Conservation (phyloP, 495 filamentous ascomycete genomes). For the Penicillium turbatum region DNA sequence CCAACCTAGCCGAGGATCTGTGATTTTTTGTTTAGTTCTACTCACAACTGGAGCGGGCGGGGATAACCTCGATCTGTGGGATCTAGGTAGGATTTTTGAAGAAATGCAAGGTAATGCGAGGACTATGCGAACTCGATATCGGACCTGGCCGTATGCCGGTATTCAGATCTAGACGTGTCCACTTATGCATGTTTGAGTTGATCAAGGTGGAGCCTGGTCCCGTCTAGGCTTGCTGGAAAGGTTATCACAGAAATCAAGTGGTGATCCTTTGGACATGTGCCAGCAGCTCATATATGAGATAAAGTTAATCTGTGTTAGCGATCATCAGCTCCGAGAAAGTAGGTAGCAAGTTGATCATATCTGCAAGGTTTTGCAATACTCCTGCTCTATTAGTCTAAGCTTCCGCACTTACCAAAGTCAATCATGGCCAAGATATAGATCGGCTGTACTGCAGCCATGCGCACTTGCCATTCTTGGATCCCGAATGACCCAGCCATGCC, state of each 20-base stretch:
- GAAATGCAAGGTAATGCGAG: background rate
- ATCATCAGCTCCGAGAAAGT: background rate
- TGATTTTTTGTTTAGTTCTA: too few relatives aligned
- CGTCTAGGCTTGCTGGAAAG: too few relatives aligned
- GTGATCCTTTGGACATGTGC: background rate
- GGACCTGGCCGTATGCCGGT: background rate
- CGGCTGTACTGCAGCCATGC: background rate
- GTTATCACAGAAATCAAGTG: too few relatives aligned
- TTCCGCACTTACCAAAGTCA: background rate
- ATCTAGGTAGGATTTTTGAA: background rate
- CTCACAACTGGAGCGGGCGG: background rate
- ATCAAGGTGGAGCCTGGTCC: background rate
- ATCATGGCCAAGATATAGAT: constrained; percentile 4
- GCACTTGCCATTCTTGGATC: background rate
- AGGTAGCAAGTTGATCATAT: background rate
- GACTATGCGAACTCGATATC: background rate
- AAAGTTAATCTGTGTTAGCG: background rate
- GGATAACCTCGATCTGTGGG: background rate
- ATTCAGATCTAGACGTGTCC: constrained; percentile 2
- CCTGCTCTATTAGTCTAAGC: background rate
- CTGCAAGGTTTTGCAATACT: background rate
- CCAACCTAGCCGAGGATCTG: too few relatives aligned
- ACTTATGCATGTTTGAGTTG: background rate
- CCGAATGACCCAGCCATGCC: constrained; percentile 5
- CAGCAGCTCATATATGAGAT: background rate